Conservation (phyloP, 2,329 filamentous ascomycete species). For the Erysiphe pulchra region DNA sequence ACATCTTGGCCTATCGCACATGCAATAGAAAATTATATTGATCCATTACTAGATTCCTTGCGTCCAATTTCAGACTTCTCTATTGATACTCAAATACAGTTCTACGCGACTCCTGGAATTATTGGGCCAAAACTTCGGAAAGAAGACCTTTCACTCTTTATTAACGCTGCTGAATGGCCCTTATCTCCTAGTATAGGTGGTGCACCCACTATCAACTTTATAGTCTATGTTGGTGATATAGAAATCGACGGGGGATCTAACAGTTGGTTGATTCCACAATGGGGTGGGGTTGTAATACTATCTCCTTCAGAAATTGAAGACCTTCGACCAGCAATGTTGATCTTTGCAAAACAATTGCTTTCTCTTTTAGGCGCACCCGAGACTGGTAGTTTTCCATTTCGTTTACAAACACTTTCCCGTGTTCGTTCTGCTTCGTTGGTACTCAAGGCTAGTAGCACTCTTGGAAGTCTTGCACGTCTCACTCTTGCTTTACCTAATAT, state of each 20-base stretch:
- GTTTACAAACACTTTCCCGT: constrained; percentile 63
- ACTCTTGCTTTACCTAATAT: constrained; percentile 69
- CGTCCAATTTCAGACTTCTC: constrained; percentile 80
- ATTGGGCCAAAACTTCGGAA: constrained; percentile 40
- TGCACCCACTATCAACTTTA: constrained; percentile 87
- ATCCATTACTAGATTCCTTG: constrained; percentile 56
- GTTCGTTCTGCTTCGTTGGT: constrained; percentile 66
- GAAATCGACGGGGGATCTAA: constrained; percentile 23
- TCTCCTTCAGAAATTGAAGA: constrained; percentile 26
- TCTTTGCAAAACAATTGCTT: constrained; percentile 73
- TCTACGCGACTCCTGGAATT: constrained; percentile 55
- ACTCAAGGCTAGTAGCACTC: constrained; percentile 70
- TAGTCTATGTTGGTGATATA: constrained; percentile 55
- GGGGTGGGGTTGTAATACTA: constrained; percentile 49
- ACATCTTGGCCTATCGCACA: constrained; percentile 79
- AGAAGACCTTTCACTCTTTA: constrained; percentile 76
- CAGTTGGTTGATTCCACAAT: constrained; percentile 84
- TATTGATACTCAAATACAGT: constrained; percentile 83
- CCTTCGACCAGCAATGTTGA: constrained; percentile 59
- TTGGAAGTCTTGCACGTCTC: constrained; percentile 76
- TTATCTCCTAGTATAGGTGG: constrained; percentile 79
- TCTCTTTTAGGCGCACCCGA: constrained; percentile 68
- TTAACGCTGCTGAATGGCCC: constrained; percentile 96
- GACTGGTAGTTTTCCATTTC: constrained; percentile 59
- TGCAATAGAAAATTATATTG: constrained; percentile 57